Percentiles rank a stretch among this genome's conserved stretches.
Evolutionary conservation across 2,329 filamentous ascomycete genomes (phyloP).

Genomic region (Phyllosticta citriasiana): DNA sequence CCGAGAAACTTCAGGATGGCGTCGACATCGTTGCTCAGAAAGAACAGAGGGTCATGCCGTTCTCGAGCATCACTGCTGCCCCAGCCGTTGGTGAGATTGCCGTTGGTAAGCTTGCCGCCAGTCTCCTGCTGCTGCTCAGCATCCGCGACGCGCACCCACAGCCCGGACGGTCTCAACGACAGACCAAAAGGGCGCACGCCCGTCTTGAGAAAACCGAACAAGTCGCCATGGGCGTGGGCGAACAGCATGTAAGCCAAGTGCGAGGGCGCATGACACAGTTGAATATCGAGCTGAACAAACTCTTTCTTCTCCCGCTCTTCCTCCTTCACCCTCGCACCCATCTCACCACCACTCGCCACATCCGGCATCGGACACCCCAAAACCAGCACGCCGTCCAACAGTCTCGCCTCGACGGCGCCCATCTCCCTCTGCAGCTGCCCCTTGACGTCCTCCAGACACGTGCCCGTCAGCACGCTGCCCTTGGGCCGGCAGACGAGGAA

Average conservation of each 20-base stretch:
- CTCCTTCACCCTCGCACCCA: not conserved
- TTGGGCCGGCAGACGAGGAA: constrained; percentile 17
- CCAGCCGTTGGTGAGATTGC: too few relatives aligned
- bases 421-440: not conserved
- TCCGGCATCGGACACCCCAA: not conserved
- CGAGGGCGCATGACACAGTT: not conserved
- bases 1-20: not conserved
- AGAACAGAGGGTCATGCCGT: not conserved
- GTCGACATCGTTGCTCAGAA: not conserved
- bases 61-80: too few relatives aligned
- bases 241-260: not conserved
- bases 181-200: not conserved
- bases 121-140: not conserved
- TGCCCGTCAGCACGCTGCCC: constrained; percentile 12
- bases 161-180: not conserved
- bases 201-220: not conserved
- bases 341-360: not conserved
- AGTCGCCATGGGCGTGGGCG: not conserved
- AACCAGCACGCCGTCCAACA: not conserved
- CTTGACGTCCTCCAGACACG: not conserved
- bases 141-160: not conserved
- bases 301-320: not conserved
- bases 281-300: not conserved
- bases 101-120: too few relatives aligned
- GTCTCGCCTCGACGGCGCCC: too few relatives aligned